A percentile compares a stretch with the other conserved stretches of the same genome.
phyloP scores from a whole-genome alignment of 2,329 filamentous ascomycete species.

The Xylaria sp. region DNA sequence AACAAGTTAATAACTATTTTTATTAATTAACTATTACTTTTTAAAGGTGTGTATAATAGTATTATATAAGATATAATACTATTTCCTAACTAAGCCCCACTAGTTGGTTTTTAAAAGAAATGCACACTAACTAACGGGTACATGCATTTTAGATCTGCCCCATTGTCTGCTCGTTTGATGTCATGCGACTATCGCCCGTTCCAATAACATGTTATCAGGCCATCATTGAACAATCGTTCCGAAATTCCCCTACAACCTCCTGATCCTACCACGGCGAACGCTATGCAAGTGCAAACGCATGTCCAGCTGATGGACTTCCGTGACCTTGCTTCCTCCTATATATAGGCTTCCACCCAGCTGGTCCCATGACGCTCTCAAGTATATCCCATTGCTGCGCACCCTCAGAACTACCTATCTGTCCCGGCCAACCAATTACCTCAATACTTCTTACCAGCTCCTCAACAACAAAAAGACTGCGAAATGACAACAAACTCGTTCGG shows the following conservation, averaged over 20 bases:
- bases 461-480: slow-evolving; percentile 5
- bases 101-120: too few species aligned
- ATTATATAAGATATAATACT: too few species aligned
- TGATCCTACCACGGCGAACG: neutral
- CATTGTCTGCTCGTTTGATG: too few species aligned
- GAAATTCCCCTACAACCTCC: neutral
- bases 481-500: slow-evolving; percentile 23
- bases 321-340: neutral
- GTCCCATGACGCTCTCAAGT: neutral
- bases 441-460: neutral
- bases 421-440: neutral
- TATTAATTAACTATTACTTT: too few species aligned
- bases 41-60: too few species aligned
- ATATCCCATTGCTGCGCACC: neutral
- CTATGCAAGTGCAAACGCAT: neutral
- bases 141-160: too few species aligned
- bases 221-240: slow-evolving; percentile 4
- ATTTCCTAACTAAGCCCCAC: too few species aligned
- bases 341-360: neutral
- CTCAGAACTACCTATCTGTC: neutral
- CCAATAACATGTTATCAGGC: too few species aligned
- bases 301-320: neutral
- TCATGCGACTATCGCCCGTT: too few species aligned
- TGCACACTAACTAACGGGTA: too few species aligned
- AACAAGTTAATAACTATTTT: too few species aligned